A percentile compares a stretch with the other conserved stretches of the same genome.
Conservation (phyloP, 2,329 filamentous ascomycete species). For the Colletotrichum ledebouriae region DNA sequence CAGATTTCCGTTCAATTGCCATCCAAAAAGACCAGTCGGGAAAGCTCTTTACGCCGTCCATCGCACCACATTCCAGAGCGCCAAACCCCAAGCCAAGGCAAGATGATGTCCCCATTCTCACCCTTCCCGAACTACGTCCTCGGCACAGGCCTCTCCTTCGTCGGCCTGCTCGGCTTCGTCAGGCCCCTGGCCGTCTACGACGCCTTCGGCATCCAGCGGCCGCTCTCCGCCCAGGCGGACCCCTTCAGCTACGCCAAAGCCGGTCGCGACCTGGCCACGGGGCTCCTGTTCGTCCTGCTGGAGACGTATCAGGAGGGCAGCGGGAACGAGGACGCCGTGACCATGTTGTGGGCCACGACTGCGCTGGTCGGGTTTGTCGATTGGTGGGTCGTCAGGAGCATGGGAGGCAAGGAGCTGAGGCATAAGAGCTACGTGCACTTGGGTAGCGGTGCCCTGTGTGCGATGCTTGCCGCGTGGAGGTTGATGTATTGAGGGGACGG, state of each 20-base stretch:
- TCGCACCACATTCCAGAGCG: no score
- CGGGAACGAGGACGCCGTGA: constrained; percentile 40
- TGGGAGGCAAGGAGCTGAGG: constrained; percentile 5
- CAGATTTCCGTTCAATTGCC: background rate
- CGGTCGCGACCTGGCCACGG: constrained; percentile 18
- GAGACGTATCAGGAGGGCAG: constrained; percentile 40
- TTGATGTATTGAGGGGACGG: constrained; percentile 11
- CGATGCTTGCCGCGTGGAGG: constrained; percentile 25
- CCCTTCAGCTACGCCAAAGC: constrained; percentile 37
- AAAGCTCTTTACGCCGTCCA: no score
- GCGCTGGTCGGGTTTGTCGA: constrained; percentile 22
- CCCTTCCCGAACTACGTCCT: constrained; percentile 42
- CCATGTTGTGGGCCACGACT: constrained; percentile 31
- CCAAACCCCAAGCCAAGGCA: background rate
- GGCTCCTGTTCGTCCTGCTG: constrained; percentile 33
- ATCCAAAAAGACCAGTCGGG: no score
- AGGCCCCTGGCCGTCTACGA: constrained; percentile 37
- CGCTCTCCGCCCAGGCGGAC: constrained; percentile 5
- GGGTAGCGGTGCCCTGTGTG: constrained; percentile 4
- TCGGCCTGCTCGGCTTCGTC: constrained; percentile 41
- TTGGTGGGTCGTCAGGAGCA: constrained; percentile 29
- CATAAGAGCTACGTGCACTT: constrained; percentile 14
- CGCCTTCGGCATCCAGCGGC: constrained; percentile 26
- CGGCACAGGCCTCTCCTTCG: constrained; percentile 46
- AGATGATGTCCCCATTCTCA: constrained; percentile 34